Conservation (phyloP, 2,329 filamentous ascomycete genomes). For the Colletotrichum gigasporum region DNA sequence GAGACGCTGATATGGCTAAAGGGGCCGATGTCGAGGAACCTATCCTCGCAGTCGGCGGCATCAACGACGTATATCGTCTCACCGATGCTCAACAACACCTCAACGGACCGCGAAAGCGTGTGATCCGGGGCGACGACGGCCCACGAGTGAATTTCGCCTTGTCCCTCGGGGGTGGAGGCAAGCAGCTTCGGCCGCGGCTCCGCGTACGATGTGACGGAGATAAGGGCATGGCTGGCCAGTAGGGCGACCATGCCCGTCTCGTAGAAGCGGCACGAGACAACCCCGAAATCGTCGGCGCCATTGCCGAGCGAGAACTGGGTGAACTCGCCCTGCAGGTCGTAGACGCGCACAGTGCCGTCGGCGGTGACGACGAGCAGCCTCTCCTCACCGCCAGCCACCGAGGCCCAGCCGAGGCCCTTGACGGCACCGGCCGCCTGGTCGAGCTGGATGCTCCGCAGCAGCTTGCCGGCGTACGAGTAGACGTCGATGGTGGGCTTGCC, state of each 20-base stretch:
- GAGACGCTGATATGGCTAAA: conserved; percentile 92
- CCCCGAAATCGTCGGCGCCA: conserved; percentile 87
- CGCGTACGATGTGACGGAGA: conserved; percentile 88
- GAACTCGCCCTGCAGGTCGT: conserved; percentile 94
- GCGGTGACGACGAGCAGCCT: conserved; percentile 86
- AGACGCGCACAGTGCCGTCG: conserved; percentile 91
- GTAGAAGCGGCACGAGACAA: conserved; percentile 91
- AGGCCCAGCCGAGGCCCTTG: conserved; percentile 93
- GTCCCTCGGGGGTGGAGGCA: conserved; percentile 78
- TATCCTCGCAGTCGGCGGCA: conserved; percentile 88
- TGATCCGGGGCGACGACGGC: conserved; percentile 86
- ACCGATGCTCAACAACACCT: conserved; percentile 86
- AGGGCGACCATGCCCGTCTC: conserved; percentile 91
- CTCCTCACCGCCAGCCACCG: conserved; percentile 71
- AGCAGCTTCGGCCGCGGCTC: conserved; percentile 90
- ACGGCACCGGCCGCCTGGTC: conserved; percentile 84
- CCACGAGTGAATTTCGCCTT: conserved; percentile 87
- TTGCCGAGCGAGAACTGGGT: conserved; percentile 92
- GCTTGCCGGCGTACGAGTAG: conserved; percentile 91
- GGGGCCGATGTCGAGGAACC: conserved; percentile 88
- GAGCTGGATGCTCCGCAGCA: conserved; percentile 88
- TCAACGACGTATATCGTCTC: conserved; percentile 89
- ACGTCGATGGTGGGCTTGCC: conserved; percentile 87
- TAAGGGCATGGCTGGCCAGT: conserved; percentile 85
- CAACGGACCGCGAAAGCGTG: conserved; percentile 91